Evolutionary conservation across 768 basidiomycete species (phyloP).

Genomic region (Phanerodontia chrysosporium): DNA sequence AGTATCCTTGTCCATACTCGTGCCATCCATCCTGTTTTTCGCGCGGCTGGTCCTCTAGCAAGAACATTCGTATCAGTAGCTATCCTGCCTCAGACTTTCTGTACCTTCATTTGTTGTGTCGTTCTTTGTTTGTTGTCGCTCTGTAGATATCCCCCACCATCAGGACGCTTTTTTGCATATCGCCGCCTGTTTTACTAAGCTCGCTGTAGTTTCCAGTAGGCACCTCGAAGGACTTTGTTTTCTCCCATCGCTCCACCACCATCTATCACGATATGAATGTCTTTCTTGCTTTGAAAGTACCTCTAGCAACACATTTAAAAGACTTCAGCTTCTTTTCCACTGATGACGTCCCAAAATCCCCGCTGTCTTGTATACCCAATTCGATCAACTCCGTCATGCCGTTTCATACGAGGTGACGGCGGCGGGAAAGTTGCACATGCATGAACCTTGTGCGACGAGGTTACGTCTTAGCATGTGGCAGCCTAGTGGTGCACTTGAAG

Average conservation of each 20-base stretch:
- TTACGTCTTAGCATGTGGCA: too few species aligned
- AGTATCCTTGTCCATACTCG: not conserved
- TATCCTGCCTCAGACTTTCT: not conserved
- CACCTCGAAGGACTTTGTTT: not conserved
- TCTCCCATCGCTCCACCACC: not conserved
- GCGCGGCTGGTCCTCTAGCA: constrained; percentile 3
- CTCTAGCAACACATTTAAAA: not conserved
- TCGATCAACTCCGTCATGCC: too few species aligned
- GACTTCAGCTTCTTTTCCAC: too few species aligned
- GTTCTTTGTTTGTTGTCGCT: not conserved
- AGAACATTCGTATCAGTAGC: not conserved
- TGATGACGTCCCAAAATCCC: too few species aligned
- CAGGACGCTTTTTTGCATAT: not conserved
- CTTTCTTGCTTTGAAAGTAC: not conserved
- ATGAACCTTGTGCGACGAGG: too few species aligned
- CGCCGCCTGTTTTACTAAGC: constrained; percentile 1
- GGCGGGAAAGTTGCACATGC: too few species aligned
- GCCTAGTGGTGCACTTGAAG: too few species aligned
- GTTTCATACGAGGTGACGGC: too few species aligned
- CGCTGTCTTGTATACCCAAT: too few species aligned
- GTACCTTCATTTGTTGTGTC: not conserved
- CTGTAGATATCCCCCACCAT: not conserved
- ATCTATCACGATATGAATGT: not conserved
- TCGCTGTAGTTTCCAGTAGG: not conserved
- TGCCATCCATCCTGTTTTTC: not conserved